Percentiles rank a stretch among this genome's conserved stretches.
Conservation (phyloP, 169 alveolate species). For the Cryptosporidium viatorum region DNA sequence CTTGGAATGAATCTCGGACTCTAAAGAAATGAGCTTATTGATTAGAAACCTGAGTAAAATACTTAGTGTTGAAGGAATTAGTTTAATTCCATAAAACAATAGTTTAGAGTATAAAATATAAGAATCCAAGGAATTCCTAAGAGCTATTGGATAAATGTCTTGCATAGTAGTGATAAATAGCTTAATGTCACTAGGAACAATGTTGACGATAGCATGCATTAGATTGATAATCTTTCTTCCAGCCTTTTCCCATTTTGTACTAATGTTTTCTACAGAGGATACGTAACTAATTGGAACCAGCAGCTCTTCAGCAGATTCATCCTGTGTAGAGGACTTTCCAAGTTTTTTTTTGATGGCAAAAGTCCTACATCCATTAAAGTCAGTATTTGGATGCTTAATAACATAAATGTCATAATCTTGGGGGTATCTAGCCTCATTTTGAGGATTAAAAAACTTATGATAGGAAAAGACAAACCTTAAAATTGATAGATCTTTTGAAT, state of each 20-base stretch:
- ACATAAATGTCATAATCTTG: constrained; percentile 33
- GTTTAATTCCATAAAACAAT: constrained; percentile 19
- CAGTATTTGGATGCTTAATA: constrained; percentile 55
- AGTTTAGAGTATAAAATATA: constrained; percentile 27
- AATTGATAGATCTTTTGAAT: constrained; percentile 9
- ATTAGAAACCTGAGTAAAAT: constrained; percentile 41
- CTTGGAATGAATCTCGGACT: constrained; percentile 33
- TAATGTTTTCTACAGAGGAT: constrained; percentile 42
- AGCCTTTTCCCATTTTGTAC: constrained; percentile 54
- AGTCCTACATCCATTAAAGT: constrained; percentile 51
- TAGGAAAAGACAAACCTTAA: constrained; percentile 25
- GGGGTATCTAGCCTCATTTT: neutral
- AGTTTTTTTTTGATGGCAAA: constrained; percentile 19
- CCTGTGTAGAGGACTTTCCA: neutral
- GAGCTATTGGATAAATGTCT: constrained; percentile 36
- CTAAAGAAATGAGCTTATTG: constrained; percentile 18
- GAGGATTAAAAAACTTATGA: constrained; percentile 1
- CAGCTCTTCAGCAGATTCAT: neutral
- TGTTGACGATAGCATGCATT: constrained; percentile 25
- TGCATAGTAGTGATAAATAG: constrained; percentile 27
- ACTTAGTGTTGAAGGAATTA: constrained; percentile 23
- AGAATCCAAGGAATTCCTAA: constrained; percentile 43
- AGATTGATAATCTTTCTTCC: constrained; percentile 34
- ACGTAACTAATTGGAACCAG: constrained; percentile 51
- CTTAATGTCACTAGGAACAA: constrained; percentile 47